phyloP scores from a whole-genome alignment of 352 stramenopile species.

The Globisporangium mamillatum region DNA sequence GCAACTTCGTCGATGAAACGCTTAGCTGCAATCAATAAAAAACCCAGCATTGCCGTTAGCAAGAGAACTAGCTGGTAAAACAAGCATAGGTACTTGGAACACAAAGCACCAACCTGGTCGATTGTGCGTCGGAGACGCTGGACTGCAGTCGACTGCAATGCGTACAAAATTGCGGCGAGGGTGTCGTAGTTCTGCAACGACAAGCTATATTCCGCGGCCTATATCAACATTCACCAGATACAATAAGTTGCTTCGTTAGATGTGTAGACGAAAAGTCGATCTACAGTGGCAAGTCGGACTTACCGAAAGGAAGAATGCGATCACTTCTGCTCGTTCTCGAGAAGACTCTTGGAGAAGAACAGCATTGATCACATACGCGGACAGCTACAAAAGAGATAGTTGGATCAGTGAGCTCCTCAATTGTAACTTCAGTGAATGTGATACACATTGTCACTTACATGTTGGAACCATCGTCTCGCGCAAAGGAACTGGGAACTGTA shows the following conservation, averaged over 20 bases:
- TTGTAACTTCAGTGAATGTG: background rate
- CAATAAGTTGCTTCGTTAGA: background rate
- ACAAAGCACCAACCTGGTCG: constrained; percentile 49
- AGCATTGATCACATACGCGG: constrained; percentile 79
- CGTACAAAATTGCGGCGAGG: constrained; percentile 81
- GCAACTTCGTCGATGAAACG: constrained; percentile 57
- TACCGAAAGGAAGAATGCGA: constrained; percentile 80
- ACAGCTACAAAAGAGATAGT: constrained; percentile 38
- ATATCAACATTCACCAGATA: background rate
- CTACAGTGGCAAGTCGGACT: background rate
- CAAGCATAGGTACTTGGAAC: background rate
- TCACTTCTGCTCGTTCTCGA: constrained; percentile 64
- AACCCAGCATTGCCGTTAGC: background rate
- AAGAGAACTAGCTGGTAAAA: background rate
- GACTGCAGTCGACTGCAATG: constrained; percentile 83
- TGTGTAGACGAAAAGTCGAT: background rate
- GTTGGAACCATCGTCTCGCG: constrained; percentile 82
- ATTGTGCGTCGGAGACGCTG: constrained; percentile 75
- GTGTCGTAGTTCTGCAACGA: constrained; percentile 82
- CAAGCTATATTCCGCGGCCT: constrained; percentile 71
- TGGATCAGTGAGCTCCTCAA: background rate
- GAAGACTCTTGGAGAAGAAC: constrained; percentile 67
- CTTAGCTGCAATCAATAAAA: constrained; percentile 39
- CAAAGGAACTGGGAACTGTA: constrained; percentile 59
- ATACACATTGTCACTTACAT: constrained; percentile 44